phyloP scores from a whole-genome alignment of 495 filamentous ascomycete genomes.

The Penicillium riverlandense region DNA sequence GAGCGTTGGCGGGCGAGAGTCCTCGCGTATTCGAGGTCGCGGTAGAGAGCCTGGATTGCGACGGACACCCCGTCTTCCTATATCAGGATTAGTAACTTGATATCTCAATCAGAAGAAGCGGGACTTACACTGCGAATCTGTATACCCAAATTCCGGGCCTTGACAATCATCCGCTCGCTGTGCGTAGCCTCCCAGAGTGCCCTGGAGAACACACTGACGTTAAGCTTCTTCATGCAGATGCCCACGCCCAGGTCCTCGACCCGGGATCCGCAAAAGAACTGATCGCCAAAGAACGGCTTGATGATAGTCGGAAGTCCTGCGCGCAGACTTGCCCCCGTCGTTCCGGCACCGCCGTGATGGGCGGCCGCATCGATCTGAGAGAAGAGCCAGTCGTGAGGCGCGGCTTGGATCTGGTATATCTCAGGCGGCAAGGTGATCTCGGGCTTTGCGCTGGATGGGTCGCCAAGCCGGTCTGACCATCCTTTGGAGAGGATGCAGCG shows the following conservation, averaged over 20 bases:
- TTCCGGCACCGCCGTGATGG: slow-evolving; percentile 93
- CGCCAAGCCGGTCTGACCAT: slow-evolving; percentile 89
- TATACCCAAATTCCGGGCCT: slow-evolving; percentile 72
- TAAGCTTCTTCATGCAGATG: slow-evolving; percentile 82
- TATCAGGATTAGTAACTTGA: slow-evolving; percentile 1
- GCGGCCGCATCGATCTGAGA: slow-evolving; percentile 87
- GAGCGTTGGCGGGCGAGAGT: slow-evolving; percentile 65
- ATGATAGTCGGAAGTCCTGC: slow-evolving; percentile 92
- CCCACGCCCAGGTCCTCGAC: slow-evolving; percentile 92
- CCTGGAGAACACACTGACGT: slow-evolving; percentile 69
- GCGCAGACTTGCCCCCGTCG: slow-evolving; percentile 87
- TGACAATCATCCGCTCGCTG: slow-evolving; percentile 80
- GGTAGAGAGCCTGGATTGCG: slow-evolving; percentile 89
- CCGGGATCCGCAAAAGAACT: slow-evolving; percentile 88
- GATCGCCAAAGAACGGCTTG: slow-evolving; percentile 96
- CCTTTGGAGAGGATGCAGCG: slow-evolving; percentile 94
- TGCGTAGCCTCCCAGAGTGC: slow-evolving; percentile 91
- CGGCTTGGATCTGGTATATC: slow-evolving; percentile 81
- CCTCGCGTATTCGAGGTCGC: slow-evolving; percentile 93
- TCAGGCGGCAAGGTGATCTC: slow-evolving; percentile 72
- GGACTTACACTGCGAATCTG: slow-evolving; percentile 74
- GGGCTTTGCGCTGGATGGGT: slow-evolving; percentile 45
- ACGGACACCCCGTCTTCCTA: slow-evolving; percentile 85
- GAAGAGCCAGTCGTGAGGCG: slow-evolving; percentile 97
- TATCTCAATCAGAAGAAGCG: not conserved